Base-by-base conservation (phyloP, 2,329 filamentous ascomycete species). In the Neocatenulostroma microsporum region DNA sequence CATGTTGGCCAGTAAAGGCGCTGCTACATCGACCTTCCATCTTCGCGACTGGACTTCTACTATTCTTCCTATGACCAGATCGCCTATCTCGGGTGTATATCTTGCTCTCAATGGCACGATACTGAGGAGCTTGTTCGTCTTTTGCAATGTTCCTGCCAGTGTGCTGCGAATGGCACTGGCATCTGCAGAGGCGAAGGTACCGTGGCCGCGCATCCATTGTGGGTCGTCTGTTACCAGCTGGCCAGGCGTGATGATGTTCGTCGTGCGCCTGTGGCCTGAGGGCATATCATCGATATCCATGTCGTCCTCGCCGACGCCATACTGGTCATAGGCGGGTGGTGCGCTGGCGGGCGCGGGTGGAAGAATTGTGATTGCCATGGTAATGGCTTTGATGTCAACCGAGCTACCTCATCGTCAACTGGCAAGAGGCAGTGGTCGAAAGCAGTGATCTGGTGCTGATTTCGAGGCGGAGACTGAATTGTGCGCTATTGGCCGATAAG, bases 161-260 rank as follows among this genome's bases (percentile, higher is more conserved):
- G 91, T 94, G 31, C 86, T 88, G 39, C 82, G 77, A 57, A 98
- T 98, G 41, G 78, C 73, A 4, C 74, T 76, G 34, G 73, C 71
- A 30, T 67, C 61, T 4, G 44, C 17, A 13, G 75, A 73, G 30
- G 84, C 70, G 61, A 85, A 94, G 33, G 91, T 98, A 49, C 91
- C 91, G 66, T 98, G 91, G 54, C 91, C 91, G 66, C 87, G 65
- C 89, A 96, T 96, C 86, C 86, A 96, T 69, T 95, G 87, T n/a
- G 86, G 74, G 62, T 95, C 87, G 47, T 80, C 76, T 9, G 89
- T 95, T 51, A 96, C 84, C 42, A 82, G 67, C 58, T 93, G 84
- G 54, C 89, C 91, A 1, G 89, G 89, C 1, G 88, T 94, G 49
- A 94, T 81, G 48, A 95, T 82, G 29, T 64, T 62, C 23, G 59